A percentile compares a stretch with the other conserved stretches of the same genome.
These are phyloP conservation scores for Coniosporium tulheliwenetii DNA, from an alignment of 2,329 filamentous ascomycete species.

Conservation along the genomic window DNA sequence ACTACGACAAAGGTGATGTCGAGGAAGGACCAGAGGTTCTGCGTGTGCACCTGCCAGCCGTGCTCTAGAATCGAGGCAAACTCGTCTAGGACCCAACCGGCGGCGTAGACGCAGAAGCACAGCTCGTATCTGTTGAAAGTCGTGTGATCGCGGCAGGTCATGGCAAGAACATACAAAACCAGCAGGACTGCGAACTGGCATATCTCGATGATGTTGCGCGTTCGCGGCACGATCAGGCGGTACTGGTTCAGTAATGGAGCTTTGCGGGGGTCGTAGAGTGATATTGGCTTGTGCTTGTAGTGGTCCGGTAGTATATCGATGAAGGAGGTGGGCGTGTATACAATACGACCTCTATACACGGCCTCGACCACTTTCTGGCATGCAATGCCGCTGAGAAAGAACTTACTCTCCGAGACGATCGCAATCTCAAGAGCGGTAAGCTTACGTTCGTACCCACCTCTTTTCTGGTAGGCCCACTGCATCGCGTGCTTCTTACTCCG, in stretches of 20 bases:
- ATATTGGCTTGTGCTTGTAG: constrained; percentile 72
- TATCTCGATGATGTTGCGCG: constrained; percentile 59
- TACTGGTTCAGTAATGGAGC: constrained; percentile 73
- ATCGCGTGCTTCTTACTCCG: constrained; percentile 35
- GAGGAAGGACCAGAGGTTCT: constrained; percentile 79
- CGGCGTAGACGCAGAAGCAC: constrained; percentile 55
- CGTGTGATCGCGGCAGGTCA: constrained; percentile 35
- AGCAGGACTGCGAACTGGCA: constrained; percentile 58
- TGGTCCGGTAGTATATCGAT: constrained; percentile 74
- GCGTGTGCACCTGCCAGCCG: constrained; percentile 65
- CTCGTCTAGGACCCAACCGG: constrained; percentile 68
- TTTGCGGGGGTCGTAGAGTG: constrained; percentile 61
- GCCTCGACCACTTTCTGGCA: constrained; percentile 71
- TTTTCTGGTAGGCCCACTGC: constrained; percentile 28
- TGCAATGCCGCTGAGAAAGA: constrained; percentile 60
- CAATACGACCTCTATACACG: constrained; percentile 65
- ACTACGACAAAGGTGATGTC: constrained; percentile 65
- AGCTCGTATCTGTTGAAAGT: constrained; percentile 38
- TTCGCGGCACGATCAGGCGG: constrained; percentile 66
- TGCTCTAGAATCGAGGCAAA: constrained; percentile 65
- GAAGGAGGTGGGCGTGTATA: constrained; percentile 69
- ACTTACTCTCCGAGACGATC: constrained; percentile 68
- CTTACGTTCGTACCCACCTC: constrained; percentile 38
- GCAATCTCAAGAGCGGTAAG: constrained; percentile 69
- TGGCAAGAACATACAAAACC: constrained; percentile 53